Base-by-base conservation (phyloP, 768 basidiomycete genomes). In the Mycena vulgaris region DNA sequence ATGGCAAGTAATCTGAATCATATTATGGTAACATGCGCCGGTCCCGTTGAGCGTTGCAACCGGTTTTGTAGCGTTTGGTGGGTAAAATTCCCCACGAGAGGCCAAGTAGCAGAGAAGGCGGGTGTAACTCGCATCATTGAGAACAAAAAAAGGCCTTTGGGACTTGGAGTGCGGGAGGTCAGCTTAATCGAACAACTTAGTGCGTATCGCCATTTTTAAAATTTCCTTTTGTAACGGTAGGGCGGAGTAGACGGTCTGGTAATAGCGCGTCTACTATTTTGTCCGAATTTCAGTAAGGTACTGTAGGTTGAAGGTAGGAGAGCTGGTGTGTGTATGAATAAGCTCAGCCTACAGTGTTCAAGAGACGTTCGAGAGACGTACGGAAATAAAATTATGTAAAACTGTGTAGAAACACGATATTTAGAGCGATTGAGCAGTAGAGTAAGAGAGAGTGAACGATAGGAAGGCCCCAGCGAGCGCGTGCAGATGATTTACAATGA, bases 401-500 rank as follows among this genome's bases (percentile, higher is more conserved):
- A 40, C 19, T 16, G 25, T 40, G 39, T 23, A 42, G 51, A 31
- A 58, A 51, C 21, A n/a, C 27, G 49, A 11, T 35, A 62, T 28
- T 37, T 14, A 57, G 53, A 53, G 51, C 28, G 62, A 56, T 9
- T 40, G 35, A 40, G 47, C 8, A 40, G 10, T 39, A 31, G 23
- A 27, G 48, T 59, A 60, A 25, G 25, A 11, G 35, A 37, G n/a
- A 14, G 10, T 40, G 7, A 40, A 48, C 59, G 25, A 39, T 52
- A 55, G 3, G 59, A 3, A 51, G n/a, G 33, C 39, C 47, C 66
- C 59, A 27, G n/a, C 23, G 66, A 56, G 13, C 62, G 66, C 59
- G 52, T 57, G 53, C 49, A 42, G 33, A 28, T 58, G 37, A 11
- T 69, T 21, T 69, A 69, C 68, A 69, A 59, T 64, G 68, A 45